Percentiles rank a stretch among this genome's conserved stretches.
phyloP scores from a whole-genome alignment of 1,139 yeast species.

The Pichia sp. region DNA sequence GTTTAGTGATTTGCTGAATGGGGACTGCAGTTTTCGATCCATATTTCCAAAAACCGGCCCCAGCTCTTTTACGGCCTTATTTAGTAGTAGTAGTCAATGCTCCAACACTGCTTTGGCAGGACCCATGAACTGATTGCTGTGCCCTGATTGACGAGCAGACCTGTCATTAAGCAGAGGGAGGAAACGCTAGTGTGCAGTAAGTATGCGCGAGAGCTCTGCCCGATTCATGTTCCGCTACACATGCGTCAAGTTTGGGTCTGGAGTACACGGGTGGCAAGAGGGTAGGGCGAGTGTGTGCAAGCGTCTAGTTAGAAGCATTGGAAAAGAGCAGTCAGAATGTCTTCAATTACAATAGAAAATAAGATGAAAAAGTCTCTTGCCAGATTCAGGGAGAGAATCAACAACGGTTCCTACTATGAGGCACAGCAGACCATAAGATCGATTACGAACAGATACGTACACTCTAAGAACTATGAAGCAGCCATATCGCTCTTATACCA shows the following conservation, averaged over 20 bases:
- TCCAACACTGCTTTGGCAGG: no score
- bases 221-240: not conserved
- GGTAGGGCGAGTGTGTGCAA: no score
- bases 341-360: conserved; percentile 26
- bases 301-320: no score
- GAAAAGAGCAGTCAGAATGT: not conserved
- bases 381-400: conserved; percentile 62
- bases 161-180: not conserved
- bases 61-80: not conserved
- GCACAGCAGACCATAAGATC: conserved; percentile 94
- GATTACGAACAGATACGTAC: conserved; percentile 76
- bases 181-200: not conserved
- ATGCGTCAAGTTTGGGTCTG: not conserved
- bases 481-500: conserved; percentile 72
- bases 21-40: not conserved
- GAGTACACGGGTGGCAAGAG: not conserved
- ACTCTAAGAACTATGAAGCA: conserved; percentile 58
- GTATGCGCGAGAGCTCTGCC: not conserved
- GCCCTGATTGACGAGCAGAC: no score
- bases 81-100: not conserved
- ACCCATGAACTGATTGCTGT: no score
- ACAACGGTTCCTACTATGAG: conserved; percentile 77
- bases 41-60: not conserved
- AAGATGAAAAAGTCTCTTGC: conserved; percentile 58
- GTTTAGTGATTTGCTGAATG: not conserved